These are phyloP conservation scores for Aspergillus transmontanensis DNA, from an alignment of 2,329 filamentous ascomycete species.

Conservation along the genomic window DNA sequence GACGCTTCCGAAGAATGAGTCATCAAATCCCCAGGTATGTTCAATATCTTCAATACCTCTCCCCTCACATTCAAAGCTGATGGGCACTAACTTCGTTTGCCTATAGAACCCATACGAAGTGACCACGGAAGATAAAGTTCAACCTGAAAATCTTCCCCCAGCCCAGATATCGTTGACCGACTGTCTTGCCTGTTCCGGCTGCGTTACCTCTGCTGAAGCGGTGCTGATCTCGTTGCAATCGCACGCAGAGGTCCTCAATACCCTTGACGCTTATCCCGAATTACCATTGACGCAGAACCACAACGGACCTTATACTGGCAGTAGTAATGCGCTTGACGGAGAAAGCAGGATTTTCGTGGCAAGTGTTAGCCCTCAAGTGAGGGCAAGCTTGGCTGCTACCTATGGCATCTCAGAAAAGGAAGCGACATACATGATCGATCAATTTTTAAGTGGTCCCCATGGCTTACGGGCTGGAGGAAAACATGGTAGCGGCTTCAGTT, in stretches of 20 bases:
- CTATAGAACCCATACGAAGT: conserved; percentile 73
- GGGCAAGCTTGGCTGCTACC: conserved; percentile 85
- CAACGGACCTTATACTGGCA: conserved; percentile 50
- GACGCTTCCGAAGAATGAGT: conserved; percentile 71
- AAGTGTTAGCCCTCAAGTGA: conserved; percentile 86
- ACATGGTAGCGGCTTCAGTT: conserved; percentile 76
- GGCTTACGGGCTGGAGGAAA: conserved; percentile 72
- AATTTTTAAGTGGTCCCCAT: conserved; percentile 70
- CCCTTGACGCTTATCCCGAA: conserved; percentile 67
- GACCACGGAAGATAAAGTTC: conserved; percentile 81
- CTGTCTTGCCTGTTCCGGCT: conserved; percentile 95
- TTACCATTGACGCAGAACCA: conserved; percentile 33
- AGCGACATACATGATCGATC: conserved; percentile 79
- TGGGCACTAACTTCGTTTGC: conserved; percentile 23
- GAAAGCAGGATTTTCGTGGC: conserved; percentile 83
- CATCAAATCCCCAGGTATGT: conserved; percentile 50
- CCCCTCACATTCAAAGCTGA: conserved; percentile 8
- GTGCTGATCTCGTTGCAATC: conserved; percentile 95
- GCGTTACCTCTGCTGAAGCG: conserved; percentile 95
- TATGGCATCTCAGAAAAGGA: conserved; percentile 73
- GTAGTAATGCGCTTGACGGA: conserved; percentile 17
- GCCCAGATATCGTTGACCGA: conserved; percentile 96
- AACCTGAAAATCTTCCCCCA: conserved; percentile 62
- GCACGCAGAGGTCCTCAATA: conserved; percentile 83
- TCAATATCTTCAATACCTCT: conserved; percentile 1